Percentiles rank a stretch among this genome's conserved stretches.
These are phyloP conservation scores for Pogostemon cablin DNA, from an alignment of 257 asterid genomes.

Conservation along the genomic window DNA sequence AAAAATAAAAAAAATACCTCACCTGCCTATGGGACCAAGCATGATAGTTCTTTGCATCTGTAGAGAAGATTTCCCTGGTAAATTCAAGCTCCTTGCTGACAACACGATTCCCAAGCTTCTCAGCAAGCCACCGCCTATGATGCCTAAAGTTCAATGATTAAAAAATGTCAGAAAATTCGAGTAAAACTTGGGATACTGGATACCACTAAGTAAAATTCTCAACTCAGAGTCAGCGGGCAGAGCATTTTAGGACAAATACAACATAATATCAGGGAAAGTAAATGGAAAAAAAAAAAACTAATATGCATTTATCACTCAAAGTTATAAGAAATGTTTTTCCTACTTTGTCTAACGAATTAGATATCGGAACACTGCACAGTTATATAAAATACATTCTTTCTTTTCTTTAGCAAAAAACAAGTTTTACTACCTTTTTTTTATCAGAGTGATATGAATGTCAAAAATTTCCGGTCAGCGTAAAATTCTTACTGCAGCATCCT, in stretches of 20 bases:
- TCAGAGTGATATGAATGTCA: neutral
- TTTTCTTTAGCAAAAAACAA: too few relatives aligned
- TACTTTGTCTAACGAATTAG: too few relatives aligned
- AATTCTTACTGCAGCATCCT: conserved; percentile 17
- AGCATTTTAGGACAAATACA: conserved; percentile 4
- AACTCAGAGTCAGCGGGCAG: conserved; percentile 3
- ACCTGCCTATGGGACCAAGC: conserved; percentile 99
- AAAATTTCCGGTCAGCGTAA: too few relatives aligned
- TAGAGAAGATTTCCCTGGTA: conserved; percentile 61
- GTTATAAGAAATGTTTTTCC: too few relatives aligned
- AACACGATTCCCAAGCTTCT: conserved; percentile 67
- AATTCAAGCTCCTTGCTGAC: conserved; percentile 69
- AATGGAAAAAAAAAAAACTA: neutral
- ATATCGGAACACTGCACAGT: too few relatives aligned
- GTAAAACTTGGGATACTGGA: conserved; percentile 7
- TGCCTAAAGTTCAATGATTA: conserved; percentile 59
- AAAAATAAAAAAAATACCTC: conserved; percentile 22
- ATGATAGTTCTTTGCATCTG: conserved; percentile 93
- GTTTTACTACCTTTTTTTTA: neutral
- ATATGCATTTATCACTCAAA: neutral
- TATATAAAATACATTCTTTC: too few relatives aligned
- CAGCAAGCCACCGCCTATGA: conserved; percentile 96
- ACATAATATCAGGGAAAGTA: conserved; percentile 3
- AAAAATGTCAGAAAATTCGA: conserved; percentile 7
- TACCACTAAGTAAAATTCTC: neutral